Evolutionary conservation across 345 rosid species (phyloP).

Genomic region (Bruguiera parviflora): DNA sequence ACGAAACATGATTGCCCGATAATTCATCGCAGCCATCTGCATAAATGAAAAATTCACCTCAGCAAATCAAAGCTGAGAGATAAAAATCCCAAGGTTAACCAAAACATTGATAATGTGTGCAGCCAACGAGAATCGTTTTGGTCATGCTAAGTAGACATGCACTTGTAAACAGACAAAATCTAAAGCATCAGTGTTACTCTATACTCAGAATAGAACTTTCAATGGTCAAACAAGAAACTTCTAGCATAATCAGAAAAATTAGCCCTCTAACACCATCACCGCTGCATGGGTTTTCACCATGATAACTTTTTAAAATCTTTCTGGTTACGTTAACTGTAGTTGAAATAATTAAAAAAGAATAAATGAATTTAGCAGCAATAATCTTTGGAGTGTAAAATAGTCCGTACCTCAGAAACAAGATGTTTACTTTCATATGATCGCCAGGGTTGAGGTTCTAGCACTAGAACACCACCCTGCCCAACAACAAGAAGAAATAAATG

Average conservation of each 20-base stretch:
- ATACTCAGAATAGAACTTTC: too few relatives aligned
- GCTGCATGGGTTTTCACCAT: not conserved
- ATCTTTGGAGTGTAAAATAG: not conserved
- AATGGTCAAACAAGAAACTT: too few relatives aligned
- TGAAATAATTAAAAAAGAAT: not conserved
- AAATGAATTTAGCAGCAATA: not conserved
- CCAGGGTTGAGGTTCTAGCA: constrained; percentile 99
- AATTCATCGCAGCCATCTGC: constrained; percentile 69
- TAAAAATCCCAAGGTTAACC: not conserved
- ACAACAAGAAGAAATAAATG: not conserved
- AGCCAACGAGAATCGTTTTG: too few relatives aligned
- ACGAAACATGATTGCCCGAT: constrained; percentile 38
- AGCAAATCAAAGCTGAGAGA: not conserved
- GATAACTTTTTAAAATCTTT: not conserved
- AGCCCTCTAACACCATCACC: not conserved
- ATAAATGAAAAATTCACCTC: constrained; percentile 8
- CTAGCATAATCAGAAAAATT: too few relatives aligned
- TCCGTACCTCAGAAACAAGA: constrained; percentile 66
- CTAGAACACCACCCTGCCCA: constrained; percentile 78
- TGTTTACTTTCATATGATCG: constrained; percentile 79
- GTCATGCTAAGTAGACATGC: not conserved
- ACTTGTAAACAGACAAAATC: not conserved
- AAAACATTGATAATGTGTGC: not conserved
- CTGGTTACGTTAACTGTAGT: not conserved
- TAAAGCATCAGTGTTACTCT: not conserved